A percentile compares a stretch with the other conserved stretches of the same genome.
phyloP scores from a whole-genome alignment of 2,329 filamentous ascomycete genomes.

The Gnomoniopsis sp. region DNA sequence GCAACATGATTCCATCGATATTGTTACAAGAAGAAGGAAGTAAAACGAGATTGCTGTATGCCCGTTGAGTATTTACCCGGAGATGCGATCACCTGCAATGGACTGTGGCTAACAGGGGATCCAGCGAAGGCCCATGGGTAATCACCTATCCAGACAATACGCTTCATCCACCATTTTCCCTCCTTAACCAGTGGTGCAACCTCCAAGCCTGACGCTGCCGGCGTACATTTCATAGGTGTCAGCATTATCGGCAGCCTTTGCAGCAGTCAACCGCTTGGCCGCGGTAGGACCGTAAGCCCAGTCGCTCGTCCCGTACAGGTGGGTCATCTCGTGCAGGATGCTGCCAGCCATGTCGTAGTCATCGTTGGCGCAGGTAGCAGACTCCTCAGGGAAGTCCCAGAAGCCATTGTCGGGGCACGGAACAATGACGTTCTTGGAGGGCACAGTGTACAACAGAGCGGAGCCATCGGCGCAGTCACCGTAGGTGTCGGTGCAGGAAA shows the following conservation, averaged over 20 bases:
- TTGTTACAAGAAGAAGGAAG: too few relatives aligned
- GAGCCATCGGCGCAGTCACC: conserved; percentile 16
- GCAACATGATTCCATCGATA: too few relatives aligned
- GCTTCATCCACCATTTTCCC: not conserved
- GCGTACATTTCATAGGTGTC: conserved; percentile 19
- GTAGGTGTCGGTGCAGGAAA: conserved; percentile 17
- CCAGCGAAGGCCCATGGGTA: too few relatives aligned
- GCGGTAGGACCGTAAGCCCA: conserved; percentile 14
- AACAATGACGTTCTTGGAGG: conserved; percentile 14
- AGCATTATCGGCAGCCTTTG: conserved; percentile 15
- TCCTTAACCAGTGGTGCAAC: conserved; percentile 11
- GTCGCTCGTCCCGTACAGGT: conserved; percentile 14
- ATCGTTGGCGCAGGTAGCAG: conserved; percentile 16
- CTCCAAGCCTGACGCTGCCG: conserved; percentile 16
- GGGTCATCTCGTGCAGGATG: conserved; percentile 19
- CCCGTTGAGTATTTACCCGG: too few relatives aligned
- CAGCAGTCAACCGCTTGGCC: conserved; percentile 12
- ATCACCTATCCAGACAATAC: too few relatives aligned
- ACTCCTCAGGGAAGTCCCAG: conserved; percentile 18
- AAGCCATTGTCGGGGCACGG: conserved; percentile 19
- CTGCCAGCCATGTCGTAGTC: conserved; percentile 19
- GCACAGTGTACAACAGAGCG: conserved; percentile 17
- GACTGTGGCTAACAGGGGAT: too few relatives aligned
- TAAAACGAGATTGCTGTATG: too few relatives aligned
- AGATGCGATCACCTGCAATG: too few relatives aligned